Conservation (phyloP, 2,329 filamentous ascomycete genomes). For the Colletotrichum kahawae region DNA sequence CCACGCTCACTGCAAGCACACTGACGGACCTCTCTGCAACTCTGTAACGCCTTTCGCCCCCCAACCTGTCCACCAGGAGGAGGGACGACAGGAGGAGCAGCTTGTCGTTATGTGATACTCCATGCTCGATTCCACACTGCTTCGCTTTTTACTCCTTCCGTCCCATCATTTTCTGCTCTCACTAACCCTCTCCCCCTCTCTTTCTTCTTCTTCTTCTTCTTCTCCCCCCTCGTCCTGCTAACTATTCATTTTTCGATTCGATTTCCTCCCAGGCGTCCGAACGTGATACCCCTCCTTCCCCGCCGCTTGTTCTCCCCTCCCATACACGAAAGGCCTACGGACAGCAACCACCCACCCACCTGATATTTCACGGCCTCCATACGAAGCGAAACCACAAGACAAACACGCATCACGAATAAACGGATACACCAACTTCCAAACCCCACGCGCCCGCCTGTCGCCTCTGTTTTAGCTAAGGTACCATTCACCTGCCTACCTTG, state of each 20-base stretch:
- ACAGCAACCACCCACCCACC: neutral
- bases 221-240: neutral
- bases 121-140: neutral
- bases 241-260: neutral
- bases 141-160: constrained; percentile 11
- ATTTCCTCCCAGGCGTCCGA: neutral
- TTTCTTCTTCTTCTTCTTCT: neutral
- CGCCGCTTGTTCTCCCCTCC: neutral
- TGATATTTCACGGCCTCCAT: neutral
- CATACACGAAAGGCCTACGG: neutral
- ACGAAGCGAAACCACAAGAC: neutral
- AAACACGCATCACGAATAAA: neutral
- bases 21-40: constrained; percentile 19
- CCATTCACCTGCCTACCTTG: neutral
- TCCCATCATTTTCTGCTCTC: constrained; percentile 10
- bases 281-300: neutral
- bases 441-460: neutral
- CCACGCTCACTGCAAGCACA: constrained; percentile 21
- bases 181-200: neutral
- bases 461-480: neutral
- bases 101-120: constrained; percentile 15
- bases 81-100: neutral
- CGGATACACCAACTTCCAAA: neutral
- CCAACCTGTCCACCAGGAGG: neutral
- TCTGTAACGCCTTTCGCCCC: constrained; percentile 20